Conservation (phyloP, 352 stramenopile genomes). For the Phytophthora pseudosyringae region DNA sequence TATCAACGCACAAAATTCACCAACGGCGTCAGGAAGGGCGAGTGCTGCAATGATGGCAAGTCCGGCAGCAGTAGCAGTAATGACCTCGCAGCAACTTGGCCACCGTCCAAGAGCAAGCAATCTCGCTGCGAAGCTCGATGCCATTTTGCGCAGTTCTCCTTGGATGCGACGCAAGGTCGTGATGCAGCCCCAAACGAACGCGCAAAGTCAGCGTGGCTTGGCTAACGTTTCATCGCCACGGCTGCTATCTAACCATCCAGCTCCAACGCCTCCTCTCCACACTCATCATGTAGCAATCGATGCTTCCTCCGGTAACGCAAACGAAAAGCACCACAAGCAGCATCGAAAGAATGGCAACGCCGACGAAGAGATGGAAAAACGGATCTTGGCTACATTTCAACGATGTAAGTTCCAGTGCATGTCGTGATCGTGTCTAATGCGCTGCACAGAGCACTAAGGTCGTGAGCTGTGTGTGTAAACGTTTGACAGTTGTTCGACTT, state of each 20-base stretch:
- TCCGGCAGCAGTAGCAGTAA: conserved; percentile 1
- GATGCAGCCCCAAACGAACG: conserved; percentile 44
- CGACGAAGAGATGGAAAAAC: conserved; percentile 27
- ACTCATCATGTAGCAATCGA: conserved; percentile 12
- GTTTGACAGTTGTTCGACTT: conserved; percentile 56
- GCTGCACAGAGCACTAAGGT: background rate
- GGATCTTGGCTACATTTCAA: conserved; percentile 59
- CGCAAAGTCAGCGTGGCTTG: conserved; percentile 21
- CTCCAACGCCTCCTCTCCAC: conserved; percentile 9
- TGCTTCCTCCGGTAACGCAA: conserved; percentile 8
- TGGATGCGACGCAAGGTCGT: conserved; percentile 69
- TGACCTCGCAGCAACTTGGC: conserved; percentile 28
- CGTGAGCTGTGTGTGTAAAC: background rate
- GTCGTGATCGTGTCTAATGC: background rate
- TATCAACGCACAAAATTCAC: conserved; percentile 2
- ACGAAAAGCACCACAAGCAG: conserved; percentile 13
- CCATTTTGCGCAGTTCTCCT: conserved; percentile 58
- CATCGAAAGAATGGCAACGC: conserved; percentile 18
- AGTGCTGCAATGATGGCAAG: conserved; percentile 2
- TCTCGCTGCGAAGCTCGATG: conserved; percentile 67
- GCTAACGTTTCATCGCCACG: conserved; percentile 18
- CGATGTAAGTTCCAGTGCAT: conserved; percentile 45
- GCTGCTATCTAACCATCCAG: conserved; percentile 8
- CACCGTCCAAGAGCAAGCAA: conserved; percentile 39
- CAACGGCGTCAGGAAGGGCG: background rate